Evolutionary conservation across 2,329 filamentous ascomycete genomes (phyloP).

Genomic region (Arthrocladium fulminans): DNA sequence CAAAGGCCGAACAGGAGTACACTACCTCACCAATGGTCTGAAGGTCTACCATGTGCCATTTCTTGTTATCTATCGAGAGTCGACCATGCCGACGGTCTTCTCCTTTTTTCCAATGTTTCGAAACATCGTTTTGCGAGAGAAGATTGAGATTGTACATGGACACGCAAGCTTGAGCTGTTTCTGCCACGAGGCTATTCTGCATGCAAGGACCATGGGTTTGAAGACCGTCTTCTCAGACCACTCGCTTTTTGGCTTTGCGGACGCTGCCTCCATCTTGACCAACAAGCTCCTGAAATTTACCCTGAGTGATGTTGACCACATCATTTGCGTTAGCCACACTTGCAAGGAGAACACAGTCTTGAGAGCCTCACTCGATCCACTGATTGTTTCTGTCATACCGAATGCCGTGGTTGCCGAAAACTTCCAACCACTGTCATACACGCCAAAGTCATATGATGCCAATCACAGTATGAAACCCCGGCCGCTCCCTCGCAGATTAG

Average conservation of each 20-base stretch:
- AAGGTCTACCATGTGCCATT: constrained; percentile 98
- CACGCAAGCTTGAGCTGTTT: constrained; percentile 88
- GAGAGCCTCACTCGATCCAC: constrained; percentile 81
- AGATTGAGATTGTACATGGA: constrained; percentile 96
- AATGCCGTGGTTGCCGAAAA: constrained; percentile 96
- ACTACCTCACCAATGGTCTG: constrained; percentile 92
- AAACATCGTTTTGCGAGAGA: constrained; percentile 88
- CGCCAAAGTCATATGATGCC: constrained; percentile 34
- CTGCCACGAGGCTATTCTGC: constrained; percentile 88
- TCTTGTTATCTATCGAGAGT: constrained; percentile 85
- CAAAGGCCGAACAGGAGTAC: constrained; percentile 77
- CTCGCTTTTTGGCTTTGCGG: constrained; percentile 93
- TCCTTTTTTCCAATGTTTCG: constrained; percentile 97
- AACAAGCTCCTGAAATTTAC: constrained; percentile 97
- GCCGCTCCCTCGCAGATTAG: constrained; percentile 58
- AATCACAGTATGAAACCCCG: constrained; percentile 23
- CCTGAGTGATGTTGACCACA: constrained; percentile 92
- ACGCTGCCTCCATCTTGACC: constrained; percentile 88
- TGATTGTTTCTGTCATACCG: constrained; percentile 96
- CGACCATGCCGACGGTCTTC: constrained; percentile 93
- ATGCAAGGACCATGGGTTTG: constrained; percentile 91
- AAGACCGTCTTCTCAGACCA: constrained; percentile 96
- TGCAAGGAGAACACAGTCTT: constrained; percentile 98
- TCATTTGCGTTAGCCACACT: constrained; percentile 96
- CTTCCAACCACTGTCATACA: constrained; percentile 63